phyloP scores from a whole-genome alignment of 2,329 filamentous ascomycete species.

The Corniculantispora saksenae region DNA sequence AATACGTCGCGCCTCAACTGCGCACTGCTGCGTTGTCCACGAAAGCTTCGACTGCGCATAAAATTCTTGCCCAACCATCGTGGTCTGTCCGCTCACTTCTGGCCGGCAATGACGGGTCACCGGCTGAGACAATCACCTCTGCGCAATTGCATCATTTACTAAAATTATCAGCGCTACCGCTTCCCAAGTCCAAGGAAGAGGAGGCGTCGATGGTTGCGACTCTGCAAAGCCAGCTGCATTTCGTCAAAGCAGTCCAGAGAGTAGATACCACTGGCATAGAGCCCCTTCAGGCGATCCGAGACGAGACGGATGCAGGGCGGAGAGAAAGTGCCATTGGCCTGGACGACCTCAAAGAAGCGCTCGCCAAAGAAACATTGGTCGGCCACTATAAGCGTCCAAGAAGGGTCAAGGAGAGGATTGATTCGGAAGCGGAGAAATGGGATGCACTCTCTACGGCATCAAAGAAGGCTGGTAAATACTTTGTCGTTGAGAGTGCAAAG shows the following conservation, averaged over 20 bases:
- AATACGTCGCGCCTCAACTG: constrained; percentile 18
- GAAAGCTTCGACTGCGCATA: constrained; percentile 28
- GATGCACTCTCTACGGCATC: constrained; percentile 68
- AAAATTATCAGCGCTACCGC: constrained; percentile 83
- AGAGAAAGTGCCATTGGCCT: constrained; percentile 61
- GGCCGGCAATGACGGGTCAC: constrained; percentile 26
- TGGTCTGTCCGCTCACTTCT: constrained; percentile 84
- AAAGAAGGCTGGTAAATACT: constrained; percentile 69
- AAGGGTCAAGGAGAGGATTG: constrained; percentile 37
- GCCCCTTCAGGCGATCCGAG: constrained; percentile 76
- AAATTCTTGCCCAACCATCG: constrained; percentile 68
- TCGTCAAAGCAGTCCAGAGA: constrained; percentile 82
- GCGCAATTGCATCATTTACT: constrained; percentile 80
- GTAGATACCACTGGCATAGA: constrained; percentile 73
- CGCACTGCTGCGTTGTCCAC: constrained; percentile 20
- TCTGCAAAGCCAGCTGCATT: constrained; percentile 80
- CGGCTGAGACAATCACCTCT: constrained; percentile 55
- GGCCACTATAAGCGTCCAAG: constrained; percentile 55
- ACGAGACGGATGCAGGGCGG: constrained; percentile 70
- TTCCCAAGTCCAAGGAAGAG: constrained; percentile 61
- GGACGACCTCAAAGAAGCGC: constrained; percentile 54
- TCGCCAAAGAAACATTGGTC: constrained; percentile 61
- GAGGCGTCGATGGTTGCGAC: constrained; percentile 72
- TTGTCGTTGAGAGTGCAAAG: constrained; percentile 70
- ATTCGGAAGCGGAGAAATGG: constrained; percentile 62